These are phyloP conservation scores for Beta corolliflora DNA, from an alignment of 179 eudicot species.

Conservation along the genomic window DNA sequence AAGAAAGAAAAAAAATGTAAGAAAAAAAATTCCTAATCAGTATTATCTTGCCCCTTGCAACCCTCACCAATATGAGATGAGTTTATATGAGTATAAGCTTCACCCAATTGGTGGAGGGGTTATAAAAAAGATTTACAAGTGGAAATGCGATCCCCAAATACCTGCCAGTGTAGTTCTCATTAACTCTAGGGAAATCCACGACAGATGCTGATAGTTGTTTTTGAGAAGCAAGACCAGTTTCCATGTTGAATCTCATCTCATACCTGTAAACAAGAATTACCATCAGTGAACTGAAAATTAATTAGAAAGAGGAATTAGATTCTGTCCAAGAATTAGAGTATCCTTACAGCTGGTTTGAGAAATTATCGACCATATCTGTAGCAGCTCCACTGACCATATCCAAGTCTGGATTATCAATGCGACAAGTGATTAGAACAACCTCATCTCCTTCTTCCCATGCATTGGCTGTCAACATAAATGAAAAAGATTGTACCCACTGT, in stretches of 20 bases:
- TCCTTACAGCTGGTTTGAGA: slow-evolving; percentile 69
- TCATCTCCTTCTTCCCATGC: slow-evolving; percentile 99
- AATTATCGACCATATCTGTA: slow-evolving; percentile 59
- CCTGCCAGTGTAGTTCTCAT: slow-evolving; percentile 88
- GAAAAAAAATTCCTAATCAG: too few relatives aligned
- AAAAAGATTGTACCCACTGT: background rate
- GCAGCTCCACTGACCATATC: slow-evolving; percentile 63
- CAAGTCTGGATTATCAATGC: slow-evolving; percentile 75
- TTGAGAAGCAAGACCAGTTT: slow-evolving; percentile 76
- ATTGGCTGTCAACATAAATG: slow-evolving; percentile 56
- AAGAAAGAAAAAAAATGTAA: too few relatives aligned
- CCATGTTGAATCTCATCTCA: slow-evolving; percentile 96
- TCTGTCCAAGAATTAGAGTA: background rate
- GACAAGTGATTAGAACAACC: slow-evolving; percentile 78
- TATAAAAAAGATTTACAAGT: background rate
- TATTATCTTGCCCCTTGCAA: background rate
- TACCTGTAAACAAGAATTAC: slow-evolving; percentile 49
- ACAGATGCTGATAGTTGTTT: slow-evolving; percentile 74
- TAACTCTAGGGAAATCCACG: slow-evolving; percentile 88
- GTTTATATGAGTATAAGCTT: background rate
- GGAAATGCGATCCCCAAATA: slow-evolving; percentile 18
- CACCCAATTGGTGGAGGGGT: background rate
- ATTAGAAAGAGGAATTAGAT: background rate
- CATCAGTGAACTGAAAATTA: background rate
- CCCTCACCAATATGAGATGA: background rate